These are phyloP conservation scores for Magnusiomyces paraingens DNA, from an alignment of 1,139 yeast genomes.

Conservation along the genomic window DNA sequence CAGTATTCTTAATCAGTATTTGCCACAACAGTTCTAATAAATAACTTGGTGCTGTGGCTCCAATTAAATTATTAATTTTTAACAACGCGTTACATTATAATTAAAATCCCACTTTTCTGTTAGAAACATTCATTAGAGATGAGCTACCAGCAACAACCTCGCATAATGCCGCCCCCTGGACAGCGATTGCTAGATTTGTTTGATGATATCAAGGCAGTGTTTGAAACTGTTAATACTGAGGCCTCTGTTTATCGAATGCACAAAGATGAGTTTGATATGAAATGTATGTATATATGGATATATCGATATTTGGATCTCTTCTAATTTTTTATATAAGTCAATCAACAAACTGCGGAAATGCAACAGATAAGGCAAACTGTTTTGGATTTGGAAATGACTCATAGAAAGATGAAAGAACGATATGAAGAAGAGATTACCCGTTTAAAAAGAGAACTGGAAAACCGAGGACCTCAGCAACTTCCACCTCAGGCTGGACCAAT, in stretches of 20 bases:
- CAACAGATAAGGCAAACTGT: constrained; percentile 92
- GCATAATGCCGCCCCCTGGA: constrained; percentile 25
- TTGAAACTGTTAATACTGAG: constrained; percentile 78
- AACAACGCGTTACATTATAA: too few relatives aligned
- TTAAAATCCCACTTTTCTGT: too few relatives aligned
- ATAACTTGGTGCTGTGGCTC: too few relatives aligned
- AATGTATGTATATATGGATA: constrained; percentile 35
- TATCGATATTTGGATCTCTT: neutral
- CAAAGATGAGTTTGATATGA: constrained; percentile 88
- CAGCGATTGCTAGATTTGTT: constrained; percentile 66
- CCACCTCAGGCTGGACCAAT: constrained; percentile 16
- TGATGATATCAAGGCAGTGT: constrained; percentile 90
- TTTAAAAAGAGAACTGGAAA: constrained; percentile 78
- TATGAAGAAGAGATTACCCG: constrained; percentile 89
- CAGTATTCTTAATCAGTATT: too few relatives aligned
- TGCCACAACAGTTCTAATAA: too few relatives aligned
- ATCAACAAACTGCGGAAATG: constrained; percentile 90
- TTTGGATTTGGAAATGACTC: constrained; percentile 89
- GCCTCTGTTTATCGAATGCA: constrained; percentile 83
- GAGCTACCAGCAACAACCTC: constrained; percentile 15
- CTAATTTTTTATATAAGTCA: constrained; percentile 33
- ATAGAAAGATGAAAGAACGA: constrained; percentile 89
- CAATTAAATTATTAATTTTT: too few relatives aligned
- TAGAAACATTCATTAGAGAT: neutral
- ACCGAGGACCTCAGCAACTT: constrained; percentile 31